Conservation (phyloP, 352 stramenopile species). For the Phytophthora pluvialis region DNA sequence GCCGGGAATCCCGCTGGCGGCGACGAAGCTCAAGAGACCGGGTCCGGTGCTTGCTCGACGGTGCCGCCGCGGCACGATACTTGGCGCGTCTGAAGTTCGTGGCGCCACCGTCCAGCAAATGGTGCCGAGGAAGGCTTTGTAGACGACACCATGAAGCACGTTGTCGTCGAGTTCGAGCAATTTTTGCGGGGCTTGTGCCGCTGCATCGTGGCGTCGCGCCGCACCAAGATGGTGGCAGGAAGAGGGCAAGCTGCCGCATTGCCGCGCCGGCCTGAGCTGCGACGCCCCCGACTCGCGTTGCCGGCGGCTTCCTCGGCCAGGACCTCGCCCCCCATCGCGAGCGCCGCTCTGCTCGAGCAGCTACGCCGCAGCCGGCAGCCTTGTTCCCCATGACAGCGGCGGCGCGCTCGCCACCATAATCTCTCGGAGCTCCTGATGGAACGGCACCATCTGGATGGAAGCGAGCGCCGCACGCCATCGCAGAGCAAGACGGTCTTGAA, state of each 20-base stretch:
- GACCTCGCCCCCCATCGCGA: constrained; percentile 14
- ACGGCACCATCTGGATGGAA: constrained; percentile 31
- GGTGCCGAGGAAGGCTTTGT: constrained; percentile 13
- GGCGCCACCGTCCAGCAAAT: constrained; percentile 15
- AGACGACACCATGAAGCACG: constrained; percentile 26
- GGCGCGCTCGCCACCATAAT: constrained; percentile 1
- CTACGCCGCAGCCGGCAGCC: no score
- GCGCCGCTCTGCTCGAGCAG: neutral
- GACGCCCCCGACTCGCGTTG: constrained; percentile 17
- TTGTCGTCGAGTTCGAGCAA: constrained; percentile 32
- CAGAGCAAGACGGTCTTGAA: neutral
- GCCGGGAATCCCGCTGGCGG: constrained; percentile 18
- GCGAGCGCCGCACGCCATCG: constrained; percentile 20
- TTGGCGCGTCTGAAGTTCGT: constrained; percentile 15
- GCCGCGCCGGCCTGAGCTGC: constrained; percentile 25
- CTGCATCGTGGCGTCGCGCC: constrained; percentile 12
- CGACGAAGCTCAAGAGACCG: constrained; percentile 27
- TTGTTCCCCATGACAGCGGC: neutral
- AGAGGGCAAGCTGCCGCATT: constrained; percentile 18
- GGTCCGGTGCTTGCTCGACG: constrained; percentile 8
- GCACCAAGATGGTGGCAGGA: constrained; percentile 28
- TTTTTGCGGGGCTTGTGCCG: constrained; percentile 7
- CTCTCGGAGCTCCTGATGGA: constrained; percentile 4
- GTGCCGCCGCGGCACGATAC: constrained; percentile 1
- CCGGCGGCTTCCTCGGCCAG: constrained; percentile 17